A percentile compares a stretch with the other conserved stretches of the same genome.
These are phyloP conservation scores for Paramecium tetraurelia DNA, from an alignment of 73 alveolate species.

Conservation along the genomic window DNA sequence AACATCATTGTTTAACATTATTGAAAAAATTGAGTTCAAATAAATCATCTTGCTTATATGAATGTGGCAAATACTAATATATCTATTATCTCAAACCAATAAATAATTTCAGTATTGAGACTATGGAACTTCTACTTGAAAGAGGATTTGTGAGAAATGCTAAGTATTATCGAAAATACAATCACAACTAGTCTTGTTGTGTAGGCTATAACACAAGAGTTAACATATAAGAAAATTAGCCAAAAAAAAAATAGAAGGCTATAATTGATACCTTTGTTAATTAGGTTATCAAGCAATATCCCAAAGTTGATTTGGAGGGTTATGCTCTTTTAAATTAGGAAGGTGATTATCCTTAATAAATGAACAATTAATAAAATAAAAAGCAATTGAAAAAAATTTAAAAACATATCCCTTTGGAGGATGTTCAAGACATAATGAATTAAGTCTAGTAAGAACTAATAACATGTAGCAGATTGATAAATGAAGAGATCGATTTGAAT, in stretches of 20 bases:
- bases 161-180: neutral
- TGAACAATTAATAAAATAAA: neutral
- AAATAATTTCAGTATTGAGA: neutral
- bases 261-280: neutral
- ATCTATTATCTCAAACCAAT: neutral
- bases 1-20: neutral
- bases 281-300: neutral
- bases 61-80: neutral
- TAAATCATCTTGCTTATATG: neutral
- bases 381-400: neutral
- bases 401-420: neutral
- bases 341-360: neutral
- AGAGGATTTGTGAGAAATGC: neutral
- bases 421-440: neutral
- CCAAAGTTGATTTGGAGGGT: neutral
- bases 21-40: neutral
- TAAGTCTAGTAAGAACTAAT: neutral
- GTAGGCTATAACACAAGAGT: neutral
- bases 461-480: neutral
- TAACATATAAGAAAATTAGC: neutral
- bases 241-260: neutral
- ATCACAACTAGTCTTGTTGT: neutral
- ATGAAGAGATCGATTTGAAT: neutral
- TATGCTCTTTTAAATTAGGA: neutral
- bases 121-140: neutral